Evolutionary conservation across 148 eudicot species (phyloP).

Genomic region (Fagopyrum homotropicum): DNA sequence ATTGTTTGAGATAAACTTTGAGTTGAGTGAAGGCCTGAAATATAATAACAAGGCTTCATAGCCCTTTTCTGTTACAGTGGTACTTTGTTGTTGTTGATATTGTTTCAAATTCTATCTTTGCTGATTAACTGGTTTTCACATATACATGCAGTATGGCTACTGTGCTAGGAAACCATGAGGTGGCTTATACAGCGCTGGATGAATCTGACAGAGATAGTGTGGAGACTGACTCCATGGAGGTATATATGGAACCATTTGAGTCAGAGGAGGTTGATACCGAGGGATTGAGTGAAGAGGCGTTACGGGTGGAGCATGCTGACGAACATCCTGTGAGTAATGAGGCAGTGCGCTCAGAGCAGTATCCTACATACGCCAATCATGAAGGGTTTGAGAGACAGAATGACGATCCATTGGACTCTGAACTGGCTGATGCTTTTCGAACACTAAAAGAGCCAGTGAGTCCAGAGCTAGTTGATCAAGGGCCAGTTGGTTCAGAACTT

Average conservation of each 20-base stretch:
- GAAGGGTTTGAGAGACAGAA: too few species aligned
- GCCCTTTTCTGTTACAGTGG: neutral
- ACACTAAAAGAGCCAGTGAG: constrained; percentile 17
- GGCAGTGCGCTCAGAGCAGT: neutral
- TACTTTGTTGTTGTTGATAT: neutral
- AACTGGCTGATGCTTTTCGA: constrained; percentile 13
- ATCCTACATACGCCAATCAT: too few species aligned
- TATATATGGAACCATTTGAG: neutral
- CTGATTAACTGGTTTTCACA: neutral
- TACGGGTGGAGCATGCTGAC: neutral
- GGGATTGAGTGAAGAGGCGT: neutral
- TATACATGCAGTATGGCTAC: constrained; percentile 9
- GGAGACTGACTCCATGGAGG: neutral
- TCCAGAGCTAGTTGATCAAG: constrained; percentile 12
- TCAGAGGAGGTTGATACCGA: neutral
- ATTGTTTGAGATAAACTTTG: neutral
- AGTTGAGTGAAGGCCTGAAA: neutral
- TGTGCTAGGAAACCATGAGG: neutral
- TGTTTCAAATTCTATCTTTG: neutral
- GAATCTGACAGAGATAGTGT: neutral
- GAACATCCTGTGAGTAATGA: neutral
- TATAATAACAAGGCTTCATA: neutral
- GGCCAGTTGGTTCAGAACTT: constrained; percentile 8
- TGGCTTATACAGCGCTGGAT: neutral
- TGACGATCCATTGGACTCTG: neutral